These are phyloP conservation scores for Reticulascus tulasneorum DNA, from an alignment of 2,329 filamentous ascomycete genomes.

Conservation along the genomic window DNA sequence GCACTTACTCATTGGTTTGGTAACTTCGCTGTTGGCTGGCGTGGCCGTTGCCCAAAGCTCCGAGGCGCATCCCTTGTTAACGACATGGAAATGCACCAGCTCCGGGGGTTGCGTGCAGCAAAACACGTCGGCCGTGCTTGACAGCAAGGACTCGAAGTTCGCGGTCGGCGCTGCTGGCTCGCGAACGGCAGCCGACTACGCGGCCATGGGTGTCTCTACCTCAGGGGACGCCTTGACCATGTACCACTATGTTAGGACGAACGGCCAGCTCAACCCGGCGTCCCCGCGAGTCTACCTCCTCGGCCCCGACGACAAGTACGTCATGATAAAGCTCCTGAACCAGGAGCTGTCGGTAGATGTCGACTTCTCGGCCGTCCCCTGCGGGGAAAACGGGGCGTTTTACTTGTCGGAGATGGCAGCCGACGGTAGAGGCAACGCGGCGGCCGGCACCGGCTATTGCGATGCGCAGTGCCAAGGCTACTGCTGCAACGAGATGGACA, in stretches of 20 bases:
- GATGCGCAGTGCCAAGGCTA: slow-evolving; percentile 56
- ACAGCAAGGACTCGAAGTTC: too few relatives aligned
- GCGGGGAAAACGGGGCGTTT: slow-evolving; percentile 62
- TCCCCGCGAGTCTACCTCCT: slow-evolving; percentile 54
- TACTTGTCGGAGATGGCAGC: slow-evolving; percentile 61
- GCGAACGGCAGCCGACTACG: slow-evolving; percentile 42
- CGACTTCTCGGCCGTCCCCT: slow-evolving; percentile 59
- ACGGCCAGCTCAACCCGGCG: slow-evolving; percentile 17
- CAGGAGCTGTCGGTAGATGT: slow-evolving; percentile 64
- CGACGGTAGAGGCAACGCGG: slow-evolving; percentile 50
- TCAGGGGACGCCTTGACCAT: slow-evolving; percentile 20
- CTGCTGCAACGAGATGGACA: slow-evolving; percentile 66
- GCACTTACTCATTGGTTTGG: too few relatives aligned
- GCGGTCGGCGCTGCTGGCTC: too few relatives aligned
- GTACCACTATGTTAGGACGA: slow-evolving; percentile 24
- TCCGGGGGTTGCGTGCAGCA: too few relatives aligned
- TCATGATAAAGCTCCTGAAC: slow-evolving; percentile 54
- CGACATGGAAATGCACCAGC: too few relatives aligned
- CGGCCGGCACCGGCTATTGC: slow-evolving; percentile 58
- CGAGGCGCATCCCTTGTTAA: too few relatives aligned
- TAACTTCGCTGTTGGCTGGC: too few relatives aligned
- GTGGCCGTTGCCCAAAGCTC: too few relatives aligned
- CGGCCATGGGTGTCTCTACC: slow-evolving; percentile 23
- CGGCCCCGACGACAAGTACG: slow-evolving; percentile 47
- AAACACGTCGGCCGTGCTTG: too few relatives aligned